phyloP scores from a whole-genome alignment of 331 rosid genomes.

The Quercus tomentella region DNA sequence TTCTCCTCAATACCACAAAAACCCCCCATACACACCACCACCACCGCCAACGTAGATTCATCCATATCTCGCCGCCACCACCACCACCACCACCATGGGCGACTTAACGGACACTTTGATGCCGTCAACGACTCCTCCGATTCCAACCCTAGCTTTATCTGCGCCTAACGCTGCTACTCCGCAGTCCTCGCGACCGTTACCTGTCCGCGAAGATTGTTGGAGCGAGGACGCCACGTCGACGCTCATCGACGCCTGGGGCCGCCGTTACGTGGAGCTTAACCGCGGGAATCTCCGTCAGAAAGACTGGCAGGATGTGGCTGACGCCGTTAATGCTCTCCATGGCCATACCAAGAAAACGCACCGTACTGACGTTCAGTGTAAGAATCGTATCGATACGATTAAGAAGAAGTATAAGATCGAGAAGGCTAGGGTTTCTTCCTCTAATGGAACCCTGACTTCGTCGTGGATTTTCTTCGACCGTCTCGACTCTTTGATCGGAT shows the following conservation, averaged over 20 bases:
- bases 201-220: conserved; percentile 98
- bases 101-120: conserved; percentile 50
- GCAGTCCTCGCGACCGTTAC: conserved; percentile 43
- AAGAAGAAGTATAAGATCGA: conserved; percentile 94
- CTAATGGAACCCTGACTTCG: conserved; percentile 44
- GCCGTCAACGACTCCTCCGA: conserved; percentile 26
- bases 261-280: conserved; percentile 86
- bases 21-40: neutral
- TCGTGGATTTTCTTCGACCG: conserved; percentile 84
- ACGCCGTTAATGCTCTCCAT: conserved; percentile 90
- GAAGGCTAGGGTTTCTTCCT: conserved; percentile 74
- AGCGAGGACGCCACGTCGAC: conserved; percentile 89
- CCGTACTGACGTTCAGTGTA: conserved; percentile 96
- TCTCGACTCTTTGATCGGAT: conserved; percentile 60
- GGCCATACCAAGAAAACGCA: conserved; percentile 90
- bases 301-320: conserved; percentile 98
- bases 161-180: too few relatives aligned
- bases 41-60: neutral
- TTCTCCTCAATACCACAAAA: neutral
- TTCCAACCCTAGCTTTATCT: neutral
- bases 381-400: conserved; percentile 88
- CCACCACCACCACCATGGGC: conserved; percentile 52
- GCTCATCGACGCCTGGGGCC: conserved; percentile 90
- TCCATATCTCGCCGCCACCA: neutral
- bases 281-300: conserved; percentile 98